These are phyloP conservation scores for Dioscorea cayenensis DNA, from an alignment of 116 monocot genomes.

Conservation along the genomic window DNA sequence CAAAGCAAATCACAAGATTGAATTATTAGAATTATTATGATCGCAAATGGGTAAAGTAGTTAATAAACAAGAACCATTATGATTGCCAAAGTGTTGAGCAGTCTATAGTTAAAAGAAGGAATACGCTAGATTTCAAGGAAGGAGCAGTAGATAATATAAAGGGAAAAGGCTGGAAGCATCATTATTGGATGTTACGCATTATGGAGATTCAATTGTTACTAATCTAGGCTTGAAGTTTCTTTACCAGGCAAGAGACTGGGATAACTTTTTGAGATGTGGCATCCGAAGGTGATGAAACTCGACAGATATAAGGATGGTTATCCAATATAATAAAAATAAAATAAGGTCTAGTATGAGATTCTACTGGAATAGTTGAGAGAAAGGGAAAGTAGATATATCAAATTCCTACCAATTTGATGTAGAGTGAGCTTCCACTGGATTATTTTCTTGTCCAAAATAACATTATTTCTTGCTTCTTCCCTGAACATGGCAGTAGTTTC, in stretches of 20 bases:
- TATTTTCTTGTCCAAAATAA: slow-evolving; percentile 59
- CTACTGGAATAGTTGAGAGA: background rate
- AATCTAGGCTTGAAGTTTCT: background rate
- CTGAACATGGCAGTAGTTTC: background rate
- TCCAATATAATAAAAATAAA: too few species aligned
- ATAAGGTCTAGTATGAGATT: too few species aligned
- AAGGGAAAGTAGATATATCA: background rate
- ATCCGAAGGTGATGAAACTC: background rate
- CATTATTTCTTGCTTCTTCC: background rate
- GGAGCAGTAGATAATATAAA: too few species aligned
- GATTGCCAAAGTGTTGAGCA: too few species aligned
- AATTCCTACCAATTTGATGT: slow-evolving; percentile 88
- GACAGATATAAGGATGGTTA: background rate
- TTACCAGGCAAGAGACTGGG: too few species aligned
- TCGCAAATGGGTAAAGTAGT: too few species aligned
- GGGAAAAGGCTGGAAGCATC: background rate
- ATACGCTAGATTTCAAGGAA: too few species aligned
- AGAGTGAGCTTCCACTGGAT: slow-evolving; percentile 97
- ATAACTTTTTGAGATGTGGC: background rate
- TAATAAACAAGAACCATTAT: too few species aligned
- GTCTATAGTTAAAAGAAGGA: too few species aligned
- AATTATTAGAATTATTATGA: too few species aligned
- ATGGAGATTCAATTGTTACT: background rate
- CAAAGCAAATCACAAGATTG: too few species aligned
- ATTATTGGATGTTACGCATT: background rate